A percentile compares a stretch with the other conserved stretches of the same genome.
Conservation (phyloP, 192 early-diverging fungal species). For the Umbelopsis sp. region DNA sequence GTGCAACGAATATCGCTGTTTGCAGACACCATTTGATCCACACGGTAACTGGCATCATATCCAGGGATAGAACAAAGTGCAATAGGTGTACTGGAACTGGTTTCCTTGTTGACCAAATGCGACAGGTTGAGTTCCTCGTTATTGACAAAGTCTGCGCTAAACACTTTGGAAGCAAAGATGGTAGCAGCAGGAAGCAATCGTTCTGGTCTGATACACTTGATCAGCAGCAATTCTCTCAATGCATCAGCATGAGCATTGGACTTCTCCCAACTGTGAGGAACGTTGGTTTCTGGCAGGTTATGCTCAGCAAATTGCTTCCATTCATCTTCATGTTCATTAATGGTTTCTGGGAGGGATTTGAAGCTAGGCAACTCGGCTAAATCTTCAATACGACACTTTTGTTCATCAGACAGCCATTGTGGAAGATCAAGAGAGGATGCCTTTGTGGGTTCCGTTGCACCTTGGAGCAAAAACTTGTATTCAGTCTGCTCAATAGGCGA, state of each 20-base stretch:
- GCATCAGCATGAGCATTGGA: slow-evolving; percentile 49
- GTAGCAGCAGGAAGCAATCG: slow-evolving; percentile 75
- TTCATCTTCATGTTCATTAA: slow-evolving; percentile 41
- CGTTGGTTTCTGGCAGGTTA: slow-evolving; percentile 46
- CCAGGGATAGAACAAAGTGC: slow-evolving; percentile 92
- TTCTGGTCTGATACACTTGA: slow-evolving; percentile 89
- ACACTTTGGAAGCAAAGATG: slow-evolving; percentile 72
- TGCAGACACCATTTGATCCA: slow-evolving; percentile 81
- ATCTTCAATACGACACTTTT: slow-evolving; percentile 47
- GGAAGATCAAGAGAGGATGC: slow-evolving; percentile 39
- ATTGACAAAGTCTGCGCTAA: slow-evolving; percentile 59
- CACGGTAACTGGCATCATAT: slow-evolving; percentile 93
- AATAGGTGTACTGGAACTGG: slow-evolving; percentile 74
- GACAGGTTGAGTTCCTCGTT: slow-evolving; percentile 71
- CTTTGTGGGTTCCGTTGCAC: background rate
- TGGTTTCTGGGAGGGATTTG: slow-evolving; percentile 40
- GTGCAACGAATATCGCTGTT: slow-evolving; percentile 61
- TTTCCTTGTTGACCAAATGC: slow-evolving; percentile 72
- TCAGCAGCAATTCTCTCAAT: slow-evolving; percentile 78
- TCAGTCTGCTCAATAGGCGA: slow-evolving; percentile 60
- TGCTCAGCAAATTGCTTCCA: slow-evolving; percentile 56
- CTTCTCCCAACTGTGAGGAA: slow-evolving; percentile 60
- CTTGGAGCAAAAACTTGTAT: slow-evolving; percentile 67
- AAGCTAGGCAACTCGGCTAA: slow-evolving; percentile 47
- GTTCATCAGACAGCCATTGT: slow-evolving; percentile 55